Base-by-base conservation (phyloP, 176 grass and related monocot genomes). In the Puccinellia tenuiflora region DNA sequence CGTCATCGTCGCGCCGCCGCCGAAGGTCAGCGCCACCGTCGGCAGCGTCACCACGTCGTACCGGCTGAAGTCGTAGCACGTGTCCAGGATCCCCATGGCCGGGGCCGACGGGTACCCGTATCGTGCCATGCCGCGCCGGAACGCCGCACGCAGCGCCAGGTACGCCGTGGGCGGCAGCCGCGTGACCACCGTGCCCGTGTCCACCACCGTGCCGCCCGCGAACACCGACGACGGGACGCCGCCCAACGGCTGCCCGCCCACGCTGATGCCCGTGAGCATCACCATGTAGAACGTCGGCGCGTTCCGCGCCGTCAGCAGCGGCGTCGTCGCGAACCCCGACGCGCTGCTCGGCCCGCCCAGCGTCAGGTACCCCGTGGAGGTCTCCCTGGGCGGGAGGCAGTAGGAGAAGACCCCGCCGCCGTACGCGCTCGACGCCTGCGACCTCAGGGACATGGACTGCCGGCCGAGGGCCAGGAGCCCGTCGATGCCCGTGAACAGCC, bases 111-210 rank as follows among this genome's bases (percentile, higher is more conserved):
- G 86, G 85, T 92, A 94, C 6, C 83, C 71, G 83, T 89, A 85
- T 10, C 61, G 1, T 4, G 69, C 77, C 91, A 96, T 90, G 21
- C 28, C 50, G 68, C 5, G 1, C n/a, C 87, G 79, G 84, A 96
- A 99, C 50, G 93, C 93, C 3, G 89, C 29, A 34, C 93, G 82
- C 9, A 99, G 88, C 54, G 93, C 85, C 9, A 89, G 61, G 96
- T 99, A 99, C 46, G 93, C 96, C 12, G 78, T 53, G 1, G 91
- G 68, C 3, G 91, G 96, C 15, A 96, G 83, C 48, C 96, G 88
- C 9, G 89, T 92, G 81, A 99, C 57, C 33, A 99, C 93, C 22
- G 96, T 99, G 53, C 96, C 96, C 3, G 96, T 92, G 79, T 99
- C 96, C 6, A 99, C 92, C 60, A 99, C 85, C 53, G 85, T 85